A percentile compares a stretch with the other conserved stretches of the same genome.
These are phyloP conservation scores for Pichia manshurica DNA, from an alignment of 805 yeast genomes.

Conservation along the genomic window DNA sequence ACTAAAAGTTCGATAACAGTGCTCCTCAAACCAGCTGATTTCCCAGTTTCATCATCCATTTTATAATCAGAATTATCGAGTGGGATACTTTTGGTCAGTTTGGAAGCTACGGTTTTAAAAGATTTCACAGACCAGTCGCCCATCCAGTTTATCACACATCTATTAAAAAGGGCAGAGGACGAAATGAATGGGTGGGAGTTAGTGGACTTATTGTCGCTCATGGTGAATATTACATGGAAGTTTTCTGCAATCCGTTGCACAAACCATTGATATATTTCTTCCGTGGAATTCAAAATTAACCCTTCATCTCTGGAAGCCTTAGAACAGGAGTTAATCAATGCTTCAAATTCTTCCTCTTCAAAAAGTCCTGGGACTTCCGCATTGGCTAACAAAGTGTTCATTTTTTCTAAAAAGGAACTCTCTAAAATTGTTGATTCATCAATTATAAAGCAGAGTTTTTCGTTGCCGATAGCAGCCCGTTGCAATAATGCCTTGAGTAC, in stretches of 20 bases:
- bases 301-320: slow-evolving; percentile 59
- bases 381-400: slow-evolving; percentile 90
- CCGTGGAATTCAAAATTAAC: slow-evolving; percentile 53
- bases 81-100: slow-evolving; percentile 35
- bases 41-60: slow-evolving; percentile 25
- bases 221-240: slow-evolving; percentile 77
- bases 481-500: slow-evolving; percentile 51
- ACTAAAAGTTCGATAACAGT: slow-evolving; percentile 44
- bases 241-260: slow-evolving; percentile 58
- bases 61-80: slow-evolving; percentile 42
- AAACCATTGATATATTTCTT: slow-evolving; percentile 75
- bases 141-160: slow-evolving; percentile 87
- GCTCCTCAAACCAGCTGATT: slow-evolving; percentile 21
- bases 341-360: slow-evolving; percentile 59
- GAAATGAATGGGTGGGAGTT: slow-evolving; percentile 45
- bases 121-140: slow-evolving; percentile 68
- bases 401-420: slow-evolving; percentile 76
- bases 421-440: slow-evolving; percentile 78
- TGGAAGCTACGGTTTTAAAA: slow-evolving; percentile 43
- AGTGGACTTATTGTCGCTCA: slow-evolving; percentile 44
- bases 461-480: slow-evolving; percentile 48
- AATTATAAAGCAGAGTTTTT: slow-evolving; percentile 61
- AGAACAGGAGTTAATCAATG: slow-evolving; percentile 48
- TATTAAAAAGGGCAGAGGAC: slow-evolving; percentile 83
- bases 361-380: slow-evolving; percentile 89